Evolutionary conservation across 495 filamentous ascomycete genomes (phyloP), one percentile per base, ranked within the genome.

Genomic region (Xylaria nigripes): DNA sequence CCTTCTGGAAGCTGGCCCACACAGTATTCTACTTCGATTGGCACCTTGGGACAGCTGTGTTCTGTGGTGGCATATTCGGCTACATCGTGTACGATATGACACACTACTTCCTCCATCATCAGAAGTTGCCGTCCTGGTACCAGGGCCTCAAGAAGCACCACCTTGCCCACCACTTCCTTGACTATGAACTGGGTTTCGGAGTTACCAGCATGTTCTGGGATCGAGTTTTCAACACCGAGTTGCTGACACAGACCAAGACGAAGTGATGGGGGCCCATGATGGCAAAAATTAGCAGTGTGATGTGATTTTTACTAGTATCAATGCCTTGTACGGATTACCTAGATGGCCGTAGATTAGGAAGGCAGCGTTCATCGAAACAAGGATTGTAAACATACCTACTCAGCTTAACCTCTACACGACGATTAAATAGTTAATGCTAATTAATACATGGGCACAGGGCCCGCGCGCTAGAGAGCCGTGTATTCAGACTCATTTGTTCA

Each of bases 131-230:
- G 4, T 68, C 81, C 2, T 92, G 91, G 79, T 96, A 91, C 69
- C 84, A 85, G 66, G 75, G 81, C 51, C 81, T 97, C 59, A 97
- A 96, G 81, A 96, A 95, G 69, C 93, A 95, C 61, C 94, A 99
- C 64, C 84, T 99, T 32, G 81, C 88, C 64, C 94, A 99, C 67
- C 94, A 99, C 72, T 99, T 94, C 66, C 85, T 89, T 23, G 94
- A 99, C 63, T 96, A 86, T 67, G 86, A 96, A 69, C 90, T 94
- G 55, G 94, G 94, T n/a, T 99, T 96, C 57, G 94, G 94, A 21
- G 93, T 99, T 24, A 96, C 93, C n/a, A 95, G 87, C 73, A 81
- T 85, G 36, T 94, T 99, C 79, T 99, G 94, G 94, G 94, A 99
- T 67, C 72, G 70, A 9, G 72, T 97, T 1, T 99, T 99, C 64